Evolutionary conservation across 345 rosid species (phyloP), one percentile per base, ranked within the genome.

Genomic region (Populus nigra): DNA sequence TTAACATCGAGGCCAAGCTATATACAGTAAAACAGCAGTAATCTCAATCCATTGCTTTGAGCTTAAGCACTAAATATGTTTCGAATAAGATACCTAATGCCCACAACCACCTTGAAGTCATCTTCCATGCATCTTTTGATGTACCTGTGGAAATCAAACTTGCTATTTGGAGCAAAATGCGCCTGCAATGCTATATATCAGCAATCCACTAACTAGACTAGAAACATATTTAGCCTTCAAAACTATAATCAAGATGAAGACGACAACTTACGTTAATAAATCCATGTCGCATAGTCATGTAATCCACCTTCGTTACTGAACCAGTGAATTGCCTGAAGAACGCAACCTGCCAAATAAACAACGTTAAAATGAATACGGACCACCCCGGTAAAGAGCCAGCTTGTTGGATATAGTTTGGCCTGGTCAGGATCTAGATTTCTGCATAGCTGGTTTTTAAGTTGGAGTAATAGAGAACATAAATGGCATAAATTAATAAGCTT

Each of bases 71-170:
- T 7, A 10, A 17, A 17, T 39, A 20, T 39, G 18, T 36, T 57
- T 27, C 12, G 4, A 16, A 50, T 50, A 71, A 75, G 61, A 13
- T 76, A 87, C 90, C 91, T 90, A 39, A 88, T 84, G 61, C 93
- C 90, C 10, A 88, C 93, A 11, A 88, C 91, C 78, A 83, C 89
- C 79, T 88, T 90, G 72, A 90, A 90, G 71, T 88, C 90, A 69
- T 90, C 93, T 79, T 90, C 93, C 88, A 87, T 85, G 68, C 90
- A 87, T 78, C 89, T 86, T 78, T 88, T 86, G 65, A 87, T 85
- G 88, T 88, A 88, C 69, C 77, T 88, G 71, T 87, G 93, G 85
- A 90, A 90, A 82, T 90, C 83, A 67, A 90, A 90, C 76, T 80
- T 84, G 76, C 77, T 65, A 65, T 83, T 85, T 8, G 87, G 78